These are phyloP conservation scores for Papiliotrema fonsecae DNA, from an alignment of 1,284 basidiomycete genomes.

Conservation along the genomic window DNA sequence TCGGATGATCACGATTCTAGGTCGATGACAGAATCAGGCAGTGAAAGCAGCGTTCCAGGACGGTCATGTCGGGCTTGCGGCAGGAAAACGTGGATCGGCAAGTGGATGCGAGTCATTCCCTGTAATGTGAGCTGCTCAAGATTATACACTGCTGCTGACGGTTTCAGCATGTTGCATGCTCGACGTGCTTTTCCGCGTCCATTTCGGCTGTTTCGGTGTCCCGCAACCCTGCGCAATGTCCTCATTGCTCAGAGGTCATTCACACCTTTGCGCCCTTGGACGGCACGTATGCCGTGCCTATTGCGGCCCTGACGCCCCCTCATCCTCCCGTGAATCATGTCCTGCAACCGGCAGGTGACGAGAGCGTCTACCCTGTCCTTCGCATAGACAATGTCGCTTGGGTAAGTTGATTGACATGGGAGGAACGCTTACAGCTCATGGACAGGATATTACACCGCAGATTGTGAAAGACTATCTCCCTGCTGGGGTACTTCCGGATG, in stretches of 20 bases:
- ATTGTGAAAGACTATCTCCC: slow-evolving; percentile 42
- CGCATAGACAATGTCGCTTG: slow-evolving; percentile 48
- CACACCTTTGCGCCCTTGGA: slow-evolving; percentile 14
- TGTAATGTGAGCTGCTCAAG: slow-evolving; percentile 22
- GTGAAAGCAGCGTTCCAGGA: slow-evolving; percentile 1
- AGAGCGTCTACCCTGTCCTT: slow-evolving; percentile 20
- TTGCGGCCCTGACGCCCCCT: too few species aligned
- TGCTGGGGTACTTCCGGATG: slow-evolving; percentile 22
- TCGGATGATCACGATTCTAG: neutral
- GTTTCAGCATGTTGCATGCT: slow-evolving; percentile 29
- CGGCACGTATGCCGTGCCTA: too few species aligned
- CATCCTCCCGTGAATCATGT: too few species aligned
- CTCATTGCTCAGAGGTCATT: slow-evolving; percentile 24
- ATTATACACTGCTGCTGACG: neutral
- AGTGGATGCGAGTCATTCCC: slow-evolving; percentile 24
- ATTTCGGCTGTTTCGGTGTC: slow-evolving; percentile 34
- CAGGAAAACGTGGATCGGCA: neutral
- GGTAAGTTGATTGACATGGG: slow-evolving; percentile 16
- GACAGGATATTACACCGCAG: slow-evolving; percentile 44
- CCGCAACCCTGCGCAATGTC: slow-evolving; percentile 26
- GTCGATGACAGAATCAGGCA: neutral
- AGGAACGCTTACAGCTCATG: neutral
- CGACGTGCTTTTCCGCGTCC: slow-evolving; percentile 34
- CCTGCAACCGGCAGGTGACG: too few species aligned
- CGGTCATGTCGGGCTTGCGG: slow-evolving; percentile 18